These are phyloP conservation scores for Kuraishia capsulata DNA, from an alignment of 805 yeast genomes.

Conservation along the genomic window DNA sequence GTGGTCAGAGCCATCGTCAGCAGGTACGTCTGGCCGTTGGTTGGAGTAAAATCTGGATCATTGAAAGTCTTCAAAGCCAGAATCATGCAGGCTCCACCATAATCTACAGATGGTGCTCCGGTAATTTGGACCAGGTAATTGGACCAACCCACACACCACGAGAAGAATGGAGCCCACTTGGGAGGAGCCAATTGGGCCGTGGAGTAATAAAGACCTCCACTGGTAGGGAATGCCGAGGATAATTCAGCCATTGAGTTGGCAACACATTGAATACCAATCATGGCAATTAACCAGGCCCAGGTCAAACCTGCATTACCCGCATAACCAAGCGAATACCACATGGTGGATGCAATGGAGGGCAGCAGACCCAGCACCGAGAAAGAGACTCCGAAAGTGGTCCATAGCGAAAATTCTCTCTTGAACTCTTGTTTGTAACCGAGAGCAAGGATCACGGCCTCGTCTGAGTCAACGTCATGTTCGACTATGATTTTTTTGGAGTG, in stretches of 20 bases:
- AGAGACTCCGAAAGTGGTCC: conserved; percentile 53
- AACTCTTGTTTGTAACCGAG: conserved; percentile 61
- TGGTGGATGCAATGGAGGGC: conserved; percentile 59
- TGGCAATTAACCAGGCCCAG: conserved; percentile 53
- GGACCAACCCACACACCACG: conserved; percentile 59
- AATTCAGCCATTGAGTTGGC: conserved; percentile 59
- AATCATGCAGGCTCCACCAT: conserved; percentile 47
- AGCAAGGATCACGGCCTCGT: conserved; percentile 46
- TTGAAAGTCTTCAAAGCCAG: conserved; percentile 37
- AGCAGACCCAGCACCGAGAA: conserved; percentile 58
- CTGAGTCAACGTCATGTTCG: conserved; percentile 37
- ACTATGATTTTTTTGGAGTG: conserved; percentile 18
- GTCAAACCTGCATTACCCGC: conserved; percentile 57
- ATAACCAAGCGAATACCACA: conserved; percentile 50
- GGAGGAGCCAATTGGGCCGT: conserved; percentile 55
- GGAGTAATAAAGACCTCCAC: conserved; percentile 65
- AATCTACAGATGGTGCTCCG: conserved; percentile 52
- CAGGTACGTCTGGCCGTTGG: conserved; percentile 41
- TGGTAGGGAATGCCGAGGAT: conserved; percentile 57
- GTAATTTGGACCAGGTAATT: conserved; percentile 61
- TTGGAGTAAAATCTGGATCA: conserved; percentile 28
- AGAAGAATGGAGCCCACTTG: conserved; percentile 38
- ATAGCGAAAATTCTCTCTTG: conserved; percentile 48
- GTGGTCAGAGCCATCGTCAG: conserved; percentile 43
- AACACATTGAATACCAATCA: conserved; percentile 45